Evolutionary conservation across 164 flowering plant species (phyloP), one percentile per base, ranked within the genome.

Genomic region (Warburgia ugandensis): DNA sequence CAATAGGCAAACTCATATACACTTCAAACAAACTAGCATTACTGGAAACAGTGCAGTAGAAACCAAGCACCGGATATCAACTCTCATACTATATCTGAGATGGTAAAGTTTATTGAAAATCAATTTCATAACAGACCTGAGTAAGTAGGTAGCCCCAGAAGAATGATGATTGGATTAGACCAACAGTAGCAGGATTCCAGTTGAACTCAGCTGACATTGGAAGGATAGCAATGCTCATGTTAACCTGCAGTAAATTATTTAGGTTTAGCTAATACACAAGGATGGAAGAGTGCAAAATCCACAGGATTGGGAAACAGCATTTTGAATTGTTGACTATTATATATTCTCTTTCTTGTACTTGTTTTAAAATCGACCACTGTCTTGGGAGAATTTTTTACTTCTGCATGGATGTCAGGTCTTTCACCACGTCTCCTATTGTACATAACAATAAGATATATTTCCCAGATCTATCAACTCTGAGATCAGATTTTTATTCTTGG

Each of bases 141-240:
- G 97, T 90, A 29, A 87, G 86, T 33, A 87, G 65, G 71, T 83
- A 85, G 48, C 96, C 94, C 95, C 99, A 92, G 82, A 92, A 92
- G 75, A 92, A 92, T 13, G 99, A 92, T 40, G 99, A 92, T 69
- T 92, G 99, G 56, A 92, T 92, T 37, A 92, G 68, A 45, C 99
- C 99, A 77, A 88, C 92, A 36, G 99, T 92, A 36, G 99, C 84
- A 72, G 94, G 84, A 66, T 67, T 84, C 99, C 99, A 92, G 59
- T 86, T 86, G 72, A 76, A 92, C 68, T 92, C 86, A 58, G 77
- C 52, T 17, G 99, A 78, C 99, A 92, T 92, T 4, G 99, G 99
- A 53, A 91, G 90, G 66, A 90, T 86, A 20, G 94, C 97, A 49
- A 90, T 84, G 70, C 94, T 90, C 91, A 86, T 90, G 52, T 86